These are phyloP conservation scores for Saccharata proteae DNA, from an alignment of 2,329 filamentous ascomycete genomes.

Conservation along the genomic window DNA sequence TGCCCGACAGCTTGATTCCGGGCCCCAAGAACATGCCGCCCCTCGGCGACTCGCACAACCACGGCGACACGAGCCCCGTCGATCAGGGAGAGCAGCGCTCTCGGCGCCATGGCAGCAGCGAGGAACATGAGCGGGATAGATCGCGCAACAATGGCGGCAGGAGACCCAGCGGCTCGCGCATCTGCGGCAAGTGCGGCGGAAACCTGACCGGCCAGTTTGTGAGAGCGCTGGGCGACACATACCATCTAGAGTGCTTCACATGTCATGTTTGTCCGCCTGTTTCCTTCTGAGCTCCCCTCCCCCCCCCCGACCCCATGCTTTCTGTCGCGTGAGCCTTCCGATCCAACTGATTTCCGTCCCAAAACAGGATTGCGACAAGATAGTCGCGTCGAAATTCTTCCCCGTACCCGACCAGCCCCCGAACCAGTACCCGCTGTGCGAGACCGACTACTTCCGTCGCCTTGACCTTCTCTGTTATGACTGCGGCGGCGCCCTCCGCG, in stretches of 20 bases:
- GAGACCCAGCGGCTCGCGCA: slow-evolving; percentile 25
- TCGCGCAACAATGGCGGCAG: slow-evolving; percentile 19
- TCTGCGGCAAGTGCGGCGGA: slow-evolving; percentile 75
- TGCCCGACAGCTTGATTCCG: slow-evolving; percentile 2
- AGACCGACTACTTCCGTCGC: slow-evolving; percentile 93
- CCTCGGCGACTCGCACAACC: slow-evolving; percentile 3
- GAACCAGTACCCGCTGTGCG: slow-evolving; percentile 86
- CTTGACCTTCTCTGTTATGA: slow-evolving; percentile 84
- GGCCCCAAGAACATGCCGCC: slow-evolving; percentile 3
- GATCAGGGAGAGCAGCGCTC: slow-evolving; percentile 10
- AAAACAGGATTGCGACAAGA: slow-evolving; percentile 79
- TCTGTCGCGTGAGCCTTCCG: slow-evolving; percentile 8
- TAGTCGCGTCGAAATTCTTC: slow-evolving; percentile 98
- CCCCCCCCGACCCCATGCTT: slow-evolving; percentile 9
- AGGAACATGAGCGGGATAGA: slow-evolving; percentile 20
- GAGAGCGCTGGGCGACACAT: slow-evolving; percentile 82
- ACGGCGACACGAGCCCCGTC: slow-evolving; percentile 7
- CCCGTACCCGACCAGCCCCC: slow-evolving; percentile 86
- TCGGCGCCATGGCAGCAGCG: slow-evolving; percentile 14
- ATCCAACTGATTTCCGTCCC: too few relatives aligned
- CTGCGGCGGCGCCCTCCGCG: slow-evolving; percentile 82
- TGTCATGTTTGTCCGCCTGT: slow-evolving; percentile 57
- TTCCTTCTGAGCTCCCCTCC: slow-evolving; percentile 6
- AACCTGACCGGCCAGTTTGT: slow-evolving; percentile 91
- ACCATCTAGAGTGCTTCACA: slow-evolving; percentile 95